Percentiles rank a stretch among this genome's conserved stretches.
These are phyloP conservation scores for Pythium scleroteichum DNA, from an alignment of 352 stramenopile species.

Conservation along the genomic window DNA sequence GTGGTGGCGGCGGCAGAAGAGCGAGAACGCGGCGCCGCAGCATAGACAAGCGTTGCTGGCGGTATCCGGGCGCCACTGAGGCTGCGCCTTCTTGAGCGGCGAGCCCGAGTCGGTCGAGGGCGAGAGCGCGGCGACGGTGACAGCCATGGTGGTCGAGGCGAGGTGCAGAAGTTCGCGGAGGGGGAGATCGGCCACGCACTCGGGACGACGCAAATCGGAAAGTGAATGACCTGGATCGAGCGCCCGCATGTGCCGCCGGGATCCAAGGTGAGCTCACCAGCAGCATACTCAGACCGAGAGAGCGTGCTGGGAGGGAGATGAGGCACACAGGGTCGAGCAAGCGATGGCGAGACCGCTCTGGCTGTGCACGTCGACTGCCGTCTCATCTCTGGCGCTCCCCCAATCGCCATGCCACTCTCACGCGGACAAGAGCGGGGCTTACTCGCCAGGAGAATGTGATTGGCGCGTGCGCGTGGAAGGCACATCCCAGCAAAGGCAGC, in stretches of 20 bases:
- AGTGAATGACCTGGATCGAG: conserved; percentile 10
- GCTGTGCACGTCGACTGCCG: conserved; percentile 9
- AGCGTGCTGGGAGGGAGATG: conserved; percentile 11
- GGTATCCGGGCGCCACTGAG: conserved; percentile 70
- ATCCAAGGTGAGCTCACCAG: neutral
- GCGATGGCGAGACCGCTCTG: conserved; percentile 8
- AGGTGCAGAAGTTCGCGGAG: neutral
- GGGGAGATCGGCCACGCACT: conserved; percentile 6
- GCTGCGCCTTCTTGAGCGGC: conserved; percentile 26
- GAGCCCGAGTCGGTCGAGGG: conserved; percentile 1
- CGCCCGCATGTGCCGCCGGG: neutral
- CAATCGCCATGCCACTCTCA: neutral
- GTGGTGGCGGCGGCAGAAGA: conserved; percentile 76
- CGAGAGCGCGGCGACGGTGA: conserved; percentile 15
- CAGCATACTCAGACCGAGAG: conserved; percentile 11
- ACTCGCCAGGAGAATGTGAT: conserved; percentile 7
- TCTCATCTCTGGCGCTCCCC: conserved; percentile 8
- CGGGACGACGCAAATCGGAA: conserved; percentile 26
- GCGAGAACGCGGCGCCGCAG: conserved; percentile 70
- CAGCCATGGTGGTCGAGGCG: conserved; percentile 14
- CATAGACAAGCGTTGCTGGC: conserved; percentile 71
- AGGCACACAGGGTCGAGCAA: conserved; percentile 12
- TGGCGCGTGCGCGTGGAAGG: neutral
- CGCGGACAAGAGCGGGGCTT: neutral
- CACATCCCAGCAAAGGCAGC: conserved; percentile 6